A percentile compares a stretch with the other conserved stretches of the same genome.
phyloP scores from a whole-genome alignment of 805 yeast species.

The Isabelozyma heimii region DNA sequence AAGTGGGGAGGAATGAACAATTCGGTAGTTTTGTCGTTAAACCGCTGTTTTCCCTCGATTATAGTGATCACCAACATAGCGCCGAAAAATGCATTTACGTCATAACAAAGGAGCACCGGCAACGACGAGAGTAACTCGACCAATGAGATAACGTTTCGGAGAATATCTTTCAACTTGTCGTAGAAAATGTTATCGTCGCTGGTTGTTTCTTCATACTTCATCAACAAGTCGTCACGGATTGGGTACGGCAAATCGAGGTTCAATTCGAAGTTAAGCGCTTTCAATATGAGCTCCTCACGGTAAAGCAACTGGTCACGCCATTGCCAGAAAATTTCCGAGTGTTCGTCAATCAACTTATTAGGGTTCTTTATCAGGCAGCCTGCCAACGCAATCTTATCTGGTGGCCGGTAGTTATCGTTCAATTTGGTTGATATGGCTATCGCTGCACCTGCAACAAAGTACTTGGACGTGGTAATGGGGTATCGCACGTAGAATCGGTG shows the following conservation, averaged over 20 bases:
- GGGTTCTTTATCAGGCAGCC: constrained; percentile 37
- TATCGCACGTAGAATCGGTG: constrained; percentile 39
- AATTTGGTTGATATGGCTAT: constrained; percentile 42
- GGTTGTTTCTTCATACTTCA: background rate
- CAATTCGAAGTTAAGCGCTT: constrained; percentile 38
- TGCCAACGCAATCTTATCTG: constrained; percentile 40
- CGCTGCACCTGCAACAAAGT: constrained; percentile 44
- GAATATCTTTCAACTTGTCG: constrained; percentile 5
- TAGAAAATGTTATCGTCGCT: constrained; percentile 5
- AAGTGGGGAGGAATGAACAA: background rate
- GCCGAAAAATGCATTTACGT: constrained; percentile 30
- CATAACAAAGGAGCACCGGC: constrained; percentile 36
- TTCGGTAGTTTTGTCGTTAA: constrained; percentile 3
- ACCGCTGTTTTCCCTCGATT: constrained; percentile 17
- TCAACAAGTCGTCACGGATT: constrained; percentile 22
- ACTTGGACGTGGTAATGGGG: constrained; percentile 42
- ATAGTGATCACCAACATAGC: constrained; percentile 20
- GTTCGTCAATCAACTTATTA: constrained; percentile 32
- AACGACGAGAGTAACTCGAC: constrained; percentile 37
- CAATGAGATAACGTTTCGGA: constrained; percentile 29
- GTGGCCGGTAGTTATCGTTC: constrained; percentile 40
- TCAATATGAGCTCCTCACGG: constrained; percentile 40
- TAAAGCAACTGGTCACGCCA: constrained; percentile 45
- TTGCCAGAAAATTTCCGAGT: constrained; percentile 39
- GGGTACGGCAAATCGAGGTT: constrained; percentile 38